Evolutionary conservation across 495 filamentous ascomycete species (phyloP).

Genomic region (Letharia lupina): DNA sequence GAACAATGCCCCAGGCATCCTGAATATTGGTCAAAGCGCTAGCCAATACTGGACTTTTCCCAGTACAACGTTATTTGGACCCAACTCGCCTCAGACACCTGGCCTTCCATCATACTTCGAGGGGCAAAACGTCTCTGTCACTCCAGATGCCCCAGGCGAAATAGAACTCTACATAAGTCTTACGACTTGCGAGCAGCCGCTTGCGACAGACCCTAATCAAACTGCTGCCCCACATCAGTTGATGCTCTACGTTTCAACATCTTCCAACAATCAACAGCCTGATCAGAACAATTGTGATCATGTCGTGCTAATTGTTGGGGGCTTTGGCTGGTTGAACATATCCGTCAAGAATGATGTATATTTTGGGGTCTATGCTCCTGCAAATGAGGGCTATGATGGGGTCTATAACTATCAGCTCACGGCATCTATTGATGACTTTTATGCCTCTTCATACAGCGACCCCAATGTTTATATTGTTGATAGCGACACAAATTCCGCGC

Average conservation of each 20-base stretch:
- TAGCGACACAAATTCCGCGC: constrained; percentile 64
- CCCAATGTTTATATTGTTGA: constrained; percentile 64
- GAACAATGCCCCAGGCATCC: constrained; percentile 53
- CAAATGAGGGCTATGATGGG: constrained; percentile 47
- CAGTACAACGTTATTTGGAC: constrained; percentile 35
- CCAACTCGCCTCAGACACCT: constrained; percentile 25
- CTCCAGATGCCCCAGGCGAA: constrained; percentile 1
- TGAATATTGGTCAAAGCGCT: constrained; percentile 50
- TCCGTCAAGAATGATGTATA: constrained; percentile 55
- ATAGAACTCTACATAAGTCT: constrained; percentile 21
- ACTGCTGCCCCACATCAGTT: constrained; percentile 54
- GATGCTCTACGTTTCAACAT: constrained; percentile 66
- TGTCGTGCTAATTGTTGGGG: constrained; percentile 40
- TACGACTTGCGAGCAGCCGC: constrained; percentile 24
- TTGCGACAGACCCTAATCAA: constrained; percentile 4
- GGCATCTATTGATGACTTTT: constrained; percentile 68
- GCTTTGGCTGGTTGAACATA: constrained; percentile 52
- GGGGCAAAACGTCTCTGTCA: neutral
- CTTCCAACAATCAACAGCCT: constrained; percentile 54
- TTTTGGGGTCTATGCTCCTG: constrained; percentile 63
- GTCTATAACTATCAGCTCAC: constrained; percentile 71
- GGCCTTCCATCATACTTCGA: constrained; percentile 36
- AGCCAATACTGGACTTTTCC: constrained; percentile 50
- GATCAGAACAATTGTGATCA: constrained; percentile 47
- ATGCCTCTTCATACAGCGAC: constrained; percentile 49